Conservation (phyloP, 768 basidiomycete genomes). For the Boletus barrowsii region DNA sequence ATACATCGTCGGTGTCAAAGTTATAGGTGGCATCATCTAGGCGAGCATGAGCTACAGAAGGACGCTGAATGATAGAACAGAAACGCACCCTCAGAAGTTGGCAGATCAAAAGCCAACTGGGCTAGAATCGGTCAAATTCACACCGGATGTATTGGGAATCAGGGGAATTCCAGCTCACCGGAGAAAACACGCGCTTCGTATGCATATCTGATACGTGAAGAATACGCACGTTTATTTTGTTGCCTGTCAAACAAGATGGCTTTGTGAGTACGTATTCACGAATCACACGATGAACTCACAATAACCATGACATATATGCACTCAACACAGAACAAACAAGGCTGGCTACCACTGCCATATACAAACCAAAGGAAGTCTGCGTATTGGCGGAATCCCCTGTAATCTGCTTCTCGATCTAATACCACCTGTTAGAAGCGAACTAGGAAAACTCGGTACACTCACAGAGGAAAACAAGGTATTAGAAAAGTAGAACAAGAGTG, state of each 20-base stretch:
- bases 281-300: slow-evolving; percentile 10
- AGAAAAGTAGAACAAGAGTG: slow-evolving; percentile 24
- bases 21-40: slow-evolving; percentile 5
- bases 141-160: not conserved
- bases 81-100: slow-evolving; percentile 20
- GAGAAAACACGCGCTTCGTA: slow-evolving; percentile 20
- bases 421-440: not conserved
- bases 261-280: not conserved
- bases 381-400: not conserved
- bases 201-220: slow-evolving; percentile 19
- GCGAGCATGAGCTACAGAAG: not conserved
- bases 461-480: slow-evolving; percentile 22
- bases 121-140: slow-evolving; percentile 4
- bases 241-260: not conserved
- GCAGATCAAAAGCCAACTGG: slow-evolving; percentile 17
- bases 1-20: not conserved
- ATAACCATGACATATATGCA: slow-evolving; percentile 13
- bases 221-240: slow-evolving; percentile 2
- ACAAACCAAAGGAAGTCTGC: slow-evolving; percentile 2
- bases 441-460: not conserved
- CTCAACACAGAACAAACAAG: slow-evolving; percentile 16
- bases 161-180: slow-evolving; percentile 1
- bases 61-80: not conserved
- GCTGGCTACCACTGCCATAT: slow-evolving; percentile 9
- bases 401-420: slow-evolving; percentile 23